Evolutionary conservation across 2,329 filamentous ascomycete species (phyloP), one percentile per base, ranked within the genome.

Genomic region (Tolypocladium capitatum): DNA sequence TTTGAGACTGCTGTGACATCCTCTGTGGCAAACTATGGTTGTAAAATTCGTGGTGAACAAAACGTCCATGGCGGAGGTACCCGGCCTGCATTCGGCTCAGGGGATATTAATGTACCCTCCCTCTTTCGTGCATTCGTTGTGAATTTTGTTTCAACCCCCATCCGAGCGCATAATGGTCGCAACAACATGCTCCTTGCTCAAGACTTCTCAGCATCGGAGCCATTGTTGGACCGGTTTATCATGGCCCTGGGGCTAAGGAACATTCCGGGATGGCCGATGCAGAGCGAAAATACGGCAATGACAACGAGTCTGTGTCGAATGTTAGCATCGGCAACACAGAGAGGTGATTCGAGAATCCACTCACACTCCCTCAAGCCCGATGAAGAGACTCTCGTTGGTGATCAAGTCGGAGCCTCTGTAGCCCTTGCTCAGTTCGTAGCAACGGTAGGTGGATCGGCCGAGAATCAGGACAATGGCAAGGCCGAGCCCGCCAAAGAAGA

Each of bases 371-470:
- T 80, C 76, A 0, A 80, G 63, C 0, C 62, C 71, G 51, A 78
- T 76, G 51, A 80, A 79, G 2, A 73, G 57, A 0, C 59, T 61
- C 56, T 80, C 62, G 36, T 78, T 56, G 5, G 65, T 65, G 36
- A 82, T 75, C 48, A 83, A 60, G 6, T 67, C 59, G 0, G 78
- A 80, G 27, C 60, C 36, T 5, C 56, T 67, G 65, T 80, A 85
- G 1, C 81, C 81, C 35, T 80, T 66, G 51, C 73, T 76, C 50
- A 85, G 61, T 63, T 86, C 82, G 10, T 78, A 77, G 38, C 83
- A 78, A 47, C 82, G 72, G 60, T 80, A 84, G 10, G 75, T 69
- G 52, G 75, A 81, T 16, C 82, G 69, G 4, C 74, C 72, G 35
- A 84, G 73, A 53, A 85, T 80, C 40, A 75, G 66, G 3, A 81